Evolutionary conservation across 2,329 filamentous ascomycete species (phyloP).

Genomic region (Aspergillus jensenii): DNA sequence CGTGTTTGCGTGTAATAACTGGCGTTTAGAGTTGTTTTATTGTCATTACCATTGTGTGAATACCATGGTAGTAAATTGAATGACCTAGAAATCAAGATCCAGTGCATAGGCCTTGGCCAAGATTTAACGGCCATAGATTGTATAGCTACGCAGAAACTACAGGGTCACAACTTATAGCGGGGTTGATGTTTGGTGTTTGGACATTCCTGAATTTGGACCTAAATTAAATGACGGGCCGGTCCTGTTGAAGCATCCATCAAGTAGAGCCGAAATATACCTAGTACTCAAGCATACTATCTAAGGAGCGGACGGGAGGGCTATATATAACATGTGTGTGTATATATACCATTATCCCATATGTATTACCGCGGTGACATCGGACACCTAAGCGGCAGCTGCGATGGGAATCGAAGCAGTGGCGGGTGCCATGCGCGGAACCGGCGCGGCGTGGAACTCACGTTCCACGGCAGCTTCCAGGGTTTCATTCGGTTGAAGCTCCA

Average conservation of each 20-base stretch:
- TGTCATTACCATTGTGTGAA: not conserved
- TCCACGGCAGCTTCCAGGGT: slow-evolving; percentile 59
- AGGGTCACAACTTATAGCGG: not conserved
- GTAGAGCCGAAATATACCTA: not conserved
- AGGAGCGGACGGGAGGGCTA: slow-evolving; percentile 7
- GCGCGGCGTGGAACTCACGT: slow-evolving; percentile 32
- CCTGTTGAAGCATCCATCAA: slow-evolving; percentile 5
- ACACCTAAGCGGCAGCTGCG: slow-evolving; percentile 29
- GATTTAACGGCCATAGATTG: not conserved
- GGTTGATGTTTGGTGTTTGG: not conserved
- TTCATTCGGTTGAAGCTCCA: slow-evolving; percentile 65
- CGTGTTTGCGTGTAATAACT: not conserved
- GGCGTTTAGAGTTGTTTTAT: not conserved
- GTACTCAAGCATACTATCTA: slow-evolving; percentile 4
- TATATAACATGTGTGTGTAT: not conserved
- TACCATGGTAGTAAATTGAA: not conserved
- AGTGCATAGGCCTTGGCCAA: not conserved
- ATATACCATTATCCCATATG: not conserved
- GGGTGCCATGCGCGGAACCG: slow-evolving; percentile 21
- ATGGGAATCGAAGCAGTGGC: slow-evolving; percentile 21
- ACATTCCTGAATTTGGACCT: not conserved
- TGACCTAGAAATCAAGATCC: no score
- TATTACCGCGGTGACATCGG: not conserved
- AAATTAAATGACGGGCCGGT: slow-evolving; percentile 10
- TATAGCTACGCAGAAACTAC: not conserved